Evolutionary conservation across 768 basidiomycete genomes (phyloP), one percentile per base, ranked within the genome.

Genomic region (Russula sp.): DNA sequence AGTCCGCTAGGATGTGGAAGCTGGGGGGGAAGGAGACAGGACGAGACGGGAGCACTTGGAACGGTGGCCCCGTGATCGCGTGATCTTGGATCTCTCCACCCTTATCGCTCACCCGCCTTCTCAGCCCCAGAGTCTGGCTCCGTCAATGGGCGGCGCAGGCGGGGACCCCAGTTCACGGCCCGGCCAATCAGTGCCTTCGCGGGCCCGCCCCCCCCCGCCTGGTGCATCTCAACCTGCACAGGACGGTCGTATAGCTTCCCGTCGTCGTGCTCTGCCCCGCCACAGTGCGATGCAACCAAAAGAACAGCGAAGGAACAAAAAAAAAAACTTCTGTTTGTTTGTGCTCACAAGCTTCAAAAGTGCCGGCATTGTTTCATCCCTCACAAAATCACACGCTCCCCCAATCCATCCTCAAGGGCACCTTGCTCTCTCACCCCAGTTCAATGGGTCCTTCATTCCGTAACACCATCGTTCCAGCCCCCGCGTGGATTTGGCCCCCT

Each of bases 31-130:
- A 43, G 39, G 20, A 14, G 50, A 39, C 18, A 14, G 9, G 29
- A 34, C 14, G 35, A n/a, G 35, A n/a, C 57, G 52, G 62, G 62
- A 41, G 38, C 25, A 53, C 35, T 58, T 55, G 46, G 41, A 41
- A 22, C 32, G 46, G 54, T 56, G 60, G 57, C 57, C 62, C 39
- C 62, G 62, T 63, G 62, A 59, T 59, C 57, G 43, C 62, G 52
- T 59, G 62, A 59, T 59, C 45, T 9, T 20, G 58, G 50, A 63
- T 63, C 62, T 63, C 34, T 35, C 22, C 14, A 63, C 57, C 52
- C 62, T 63, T 63, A 63, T 63, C 62, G 62, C 14, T 29, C 25
- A 29, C 11, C 54, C 39, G 32, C 13, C 32, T 42, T 13, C 43
- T n/a, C 38, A 41, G 22, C 13, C 62, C 62, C 36, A n/a, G 14